Percentiles rank a stretch among this genome's conserved stretches.
Conservation (phyloP, 2,329 filamentous ascomycete species). For the Fusarium scirpi region DNA sequence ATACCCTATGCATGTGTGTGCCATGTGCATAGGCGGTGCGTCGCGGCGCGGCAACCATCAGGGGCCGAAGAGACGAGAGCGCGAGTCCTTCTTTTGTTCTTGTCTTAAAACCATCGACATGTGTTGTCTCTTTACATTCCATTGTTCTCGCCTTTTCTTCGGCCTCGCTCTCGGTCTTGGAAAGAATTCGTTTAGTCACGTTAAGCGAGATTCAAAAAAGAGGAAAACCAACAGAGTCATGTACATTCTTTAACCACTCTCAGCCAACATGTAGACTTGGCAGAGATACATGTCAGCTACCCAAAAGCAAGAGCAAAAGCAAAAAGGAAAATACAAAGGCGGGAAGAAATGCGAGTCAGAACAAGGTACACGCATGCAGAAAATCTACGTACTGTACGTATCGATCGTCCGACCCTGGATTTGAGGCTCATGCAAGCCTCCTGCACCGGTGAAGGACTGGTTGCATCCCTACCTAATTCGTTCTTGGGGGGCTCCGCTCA, state of each 20-base stretch:
- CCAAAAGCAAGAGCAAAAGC: background rate
- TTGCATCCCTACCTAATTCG: slow-evolving; percentile 12
- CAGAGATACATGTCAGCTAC: background rate
- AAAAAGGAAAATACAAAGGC: background rate
- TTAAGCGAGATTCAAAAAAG: background rate
- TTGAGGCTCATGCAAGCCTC: slow-evolving; percentile 35
- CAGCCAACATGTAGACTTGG: background rate
- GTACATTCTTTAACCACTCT: background rate
- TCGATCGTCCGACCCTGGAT: slow-evolving; percentile 2
- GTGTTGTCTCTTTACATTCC: background rate
- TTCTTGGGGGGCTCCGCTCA: slow-evolving; percentile 19
- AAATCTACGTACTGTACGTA: background rate
- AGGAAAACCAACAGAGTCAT: background rate
- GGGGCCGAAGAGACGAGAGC: slow-evolving; percentile 25
- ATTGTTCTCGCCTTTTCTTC: slow-evolving; percentile 10
- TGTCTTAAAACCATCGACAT: background rate
- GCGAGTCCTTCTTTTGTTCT: slow-evolving; percentile 2
- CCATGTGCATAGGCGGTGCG: background rate
- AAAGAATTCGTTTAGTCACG: background rate
- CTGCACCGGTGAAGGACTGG: slow-evolving; percentile 29
- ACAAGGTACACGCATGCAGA: background rate
- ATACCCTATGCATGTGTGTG: background rate
- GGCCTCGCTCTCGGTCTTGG: slow-evolving; percentile 3
- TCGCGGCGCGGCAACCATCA: slow-evolving; percentile 8
- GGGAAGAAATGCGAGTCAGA: background rate